A percentile compares a stretch with the other conserved stretches of the same genome.
Evolutionary conservation across 192 early-diverging fungal species (phyloP).

Genomic region (Dispira parvispora): DNA sequence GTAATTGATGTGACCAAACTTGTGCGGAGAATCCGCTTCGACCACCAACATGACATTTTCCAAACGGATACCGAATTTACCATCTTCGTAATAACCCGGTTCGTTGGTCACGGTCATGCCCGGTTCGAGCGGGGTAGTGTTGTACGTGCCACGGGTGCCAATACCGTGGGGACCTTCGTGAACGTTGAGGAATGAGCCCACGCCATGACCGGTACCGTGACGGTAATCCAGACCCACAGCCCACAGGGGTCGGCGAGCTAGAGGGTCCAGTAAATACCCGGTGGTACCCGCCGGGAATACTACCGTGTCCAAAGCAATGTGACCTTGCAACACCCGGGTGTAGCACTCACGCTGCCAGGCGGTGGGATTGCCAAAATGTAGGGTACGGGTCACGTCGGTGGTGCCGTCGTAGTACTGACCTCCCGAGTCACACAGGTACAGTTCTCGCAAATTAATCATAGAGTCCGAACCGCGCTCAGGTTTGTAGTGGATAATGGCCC

Average conservation of each 20-base stretch:
- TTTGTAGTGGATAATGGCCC: constrained; percentile 95
- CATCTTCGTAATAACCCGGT: constrained; percentile 96
- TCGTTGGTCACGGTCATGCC: constrained; percentile 98
- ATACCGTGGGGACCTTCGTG: constrained; percentile 95
- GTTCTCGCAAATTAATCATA: constrained; percentile 46
- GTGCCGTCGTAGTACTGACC: constrained; percentile 95
- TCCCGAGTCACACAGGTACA: constrained; percentile 94
- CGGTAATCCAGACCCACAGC: constrained; percentile 84
- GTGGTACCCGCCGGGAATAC: constrained; percentile 79
- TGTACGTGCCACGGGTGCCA: constrained; percentile 52
- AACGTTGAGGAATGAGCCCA: constrained; percentile 87
- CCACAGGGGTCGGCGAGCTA: constrained; percentile 81
- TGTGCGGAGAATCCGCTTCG: constrained; percentile 48
- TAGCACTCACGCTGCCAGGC: constrained; percentile 79
- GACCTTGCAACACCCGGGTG: constrained; percentile 96
- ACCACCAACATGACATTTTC: constrained; percentile 83
- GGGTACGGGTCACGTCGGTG: constrained; percentile 92
- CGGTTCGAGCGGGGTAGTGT: constrained; percentile 55
- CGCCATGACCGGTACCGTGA: constrained; percentile 97
- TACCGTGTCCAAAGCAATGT: constrained; percentile 77
- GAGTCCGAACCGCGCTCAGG: constrained; percentile 68
- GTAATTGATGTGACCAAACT: constrained; percentile 72
- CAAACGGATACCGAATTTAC: constrained; percentile 91
- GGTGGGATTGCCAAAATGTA: constrained; percentile 75
- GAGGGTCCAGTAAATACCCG: constrained; percentile 79